Conservation (phyloP, 805 yeast species). For the Torulaspora franciscae region DNA sequence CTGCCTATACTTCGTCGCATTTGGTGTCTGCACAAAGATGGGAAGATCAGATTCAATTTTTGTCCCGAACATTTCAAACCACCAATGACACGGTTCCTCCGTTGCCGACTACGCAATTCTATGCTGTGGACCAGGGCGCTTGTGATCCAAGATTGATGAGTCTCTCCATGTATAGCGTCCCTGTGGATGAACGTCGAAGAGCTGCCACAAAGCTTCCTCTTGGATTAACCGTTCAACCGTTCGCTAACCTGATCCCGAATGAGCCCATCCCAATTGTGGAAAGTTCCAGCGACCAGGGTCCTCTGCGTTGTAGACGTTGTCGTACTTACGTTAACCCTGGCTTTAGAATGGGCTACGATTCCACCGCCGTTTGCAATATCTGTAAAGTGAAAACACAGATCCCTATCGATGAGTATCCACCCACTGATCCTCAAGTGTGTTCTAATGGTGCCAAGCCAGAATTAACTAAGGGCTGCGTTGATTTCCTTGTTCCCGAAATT, state of each 20-base stretch:
- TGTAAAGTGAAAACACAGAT: conserved; percentile 72
- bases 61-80: conserved; percentile 53
- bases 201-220: conserved; percentile 71
- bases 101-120: conserved; percentile 64
- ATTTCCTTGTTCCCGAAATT: conserved; percentile 67
- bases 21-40: conserved; percentile 34
- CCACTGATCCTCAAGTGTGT: conserved; percentile 52
- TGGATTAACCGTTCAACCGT: conserved; percentile 77
- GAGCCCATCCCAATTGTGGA: conserved; percentile 54
- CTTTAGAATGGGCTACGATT: conserved; percentile 57
- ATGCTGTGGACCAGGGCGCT: conserved; percentile 74
- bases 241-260: conserved; percentile 56
- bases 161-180: conserved; percentile 76
- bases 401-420: conserved; percentile 61
- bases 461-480: conserved; percentile 76
- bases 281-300: conserved; percentile 47
- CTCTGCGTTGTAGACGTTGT: conserved; percentile 89
- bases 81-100: conserved; percentile 82
- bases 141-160: conserved; percentile 77
- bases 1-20: conserved; percentile 23
- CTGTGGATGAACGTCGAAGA: conserved; percentile 65
- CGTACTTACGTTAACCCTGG: conserved; percentile 85
- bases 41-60: conserved; percentile 36
- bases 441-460: conserved; percentile 65
- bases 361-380: conserved; percentile 73